These are phyloP conservation scores for Penicillium sp. DNA, from an alignment of 2,329 filamentous ascomycete genomes.

Conservation along the genomic window DNA sequence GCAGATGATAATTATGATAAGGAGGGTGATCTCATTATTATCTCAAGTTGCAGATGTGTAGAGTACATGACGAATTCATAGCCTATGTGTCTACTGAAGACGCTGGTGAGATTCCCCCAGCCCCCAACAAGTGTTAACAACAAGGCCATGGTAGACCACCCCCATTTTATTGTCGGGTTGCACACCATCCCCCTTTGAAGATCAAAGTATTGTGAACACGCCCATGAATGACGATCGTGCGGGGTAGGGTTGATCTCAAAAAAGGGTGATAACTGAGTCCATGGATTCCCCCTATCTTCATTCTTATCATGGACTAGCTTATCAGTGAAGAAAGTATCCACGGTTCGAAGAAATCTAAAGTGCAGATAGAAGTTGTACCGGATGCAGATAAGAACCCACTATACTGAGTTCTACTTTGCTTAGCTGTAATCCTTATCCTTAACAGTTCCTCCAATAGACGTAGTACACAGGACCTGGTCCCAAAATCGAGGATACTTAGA, in stretches of 20 bases:
- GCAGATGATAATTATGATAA: neutral
- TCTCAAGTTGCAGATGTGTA: neutral
- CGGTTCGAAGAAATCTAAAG: neutral
- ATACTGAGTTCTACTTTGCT: neutral
- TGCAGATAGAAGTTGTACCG: neutral
- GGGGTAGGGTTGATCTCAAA: slow-evolving; percentile 19
- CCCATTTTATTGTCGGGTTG: slow-evolving; percentile 11
- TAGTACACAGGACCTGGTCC: neutral
- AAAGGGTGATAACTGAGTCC: slow-evolving; percentile 6
- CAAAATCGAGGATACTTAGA: neutral
- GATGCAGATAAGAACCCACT: neutral
- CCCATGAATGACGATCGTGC: slow-evolving; percentile 24
- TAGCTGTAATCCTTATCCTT: neutral
- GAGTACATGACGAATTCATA: neutral
- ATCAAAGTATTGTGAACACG: slow-evolving; percentile 3
- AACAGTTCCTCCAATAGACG: neutral
- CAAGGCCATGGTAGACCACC: slow-evolving; percentile 9
- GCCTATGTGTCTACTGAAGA: neutral
- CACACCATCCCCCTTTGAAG: neutral
- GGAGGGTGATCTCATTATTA: slow-evolving; percentile 16
- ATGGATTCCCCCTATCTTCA: neutral
- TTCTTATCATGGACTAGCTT: neutral
- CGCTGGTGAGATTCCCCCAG: neutral
- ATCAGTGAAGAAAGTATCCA: neutral
- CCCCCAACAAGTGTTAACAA: neutral